Evolutionary conservation across 2,329 filamentous ascomycete genomes (phyloP), one percentile per base, ranked within the genome.

Genomic region (Raffaelea arxii): DNA sequence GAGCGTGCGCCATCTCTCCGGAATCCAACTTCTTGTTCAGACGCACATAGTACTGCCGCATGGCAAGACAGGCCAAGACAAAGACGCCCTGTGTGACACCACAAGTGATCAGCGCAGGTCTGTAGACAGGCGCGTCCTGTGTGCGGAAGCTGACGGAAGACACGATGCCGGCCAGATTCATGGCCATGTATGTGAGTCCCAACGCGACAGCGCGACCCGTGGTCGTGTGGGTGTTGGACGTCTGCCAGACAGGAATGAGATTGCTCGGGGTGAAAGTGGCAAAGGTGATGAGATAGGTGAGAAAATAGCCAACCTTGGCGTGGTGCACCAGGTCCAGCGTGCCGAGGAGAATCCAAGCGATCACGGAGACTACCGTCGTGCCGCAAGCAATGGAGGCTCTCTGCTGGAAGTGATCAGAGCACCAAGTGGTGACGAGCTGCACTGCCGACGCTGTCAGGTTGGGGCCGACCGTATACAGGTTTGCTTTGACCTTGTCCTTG

Each of bases 401-500:
- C 40, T 53, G 52, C 38, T 55, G 53, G 36, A 50, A 46, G 3
- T 50, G 48, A 25, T 56, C 54, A 12, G 51, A 54, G 41, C 52
- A 35, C 42, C 49, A 56, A 22, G 49, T 52, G 16, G 47, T 49
- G 2, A 49, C 46, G 0, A 56, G 47, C 46, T 54, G 52, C 38
- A 54, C 49, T 6, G 49, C 51, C 7, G 53, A 47, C 6, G 53
- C 53, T 11, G 43, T 47, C 4, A 56, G 45, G 25, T 55, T 55
- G 21, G 53, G 53, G 6, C 53, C 54, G 22, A 56, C 50, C 6
- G 54, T 56, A 25, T 54, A 54, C 7, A 56, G 35, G 32, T 56
- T 56, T 11, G 54, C 53, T 1, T 51, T 55, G 1, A 55, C 50
- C 2, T 62, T 56, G 10, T 57, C 59, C 11, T 41, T 51, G n/a